Evolutionary conservation across 805 yeast species (phyloP), one percentile per base, ranked within the genome.

Genomic region (Pichia nanzhaoensis): DNA sequence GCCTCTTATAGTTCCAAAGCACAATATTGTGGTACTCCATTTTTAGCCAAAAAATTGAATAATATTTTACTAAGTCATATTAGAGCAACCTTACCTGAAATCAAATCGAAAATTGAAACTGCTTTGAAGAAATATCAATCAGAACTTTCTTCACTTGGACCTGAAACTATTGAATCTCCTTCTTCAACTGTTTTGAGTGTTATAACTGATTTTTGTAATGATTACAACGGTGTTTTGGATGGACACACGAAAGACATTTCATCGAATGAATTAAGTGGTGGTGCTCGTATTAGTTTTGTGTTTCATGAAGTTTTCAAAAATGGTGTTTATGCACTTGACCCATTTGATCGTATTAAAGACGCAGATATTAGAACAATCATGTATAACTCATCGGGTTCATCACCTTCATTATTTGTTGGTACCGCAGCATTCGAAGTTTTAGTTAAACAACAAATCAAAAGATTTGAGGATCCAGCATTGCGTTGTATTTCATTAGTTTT

Each of bases 21-120:
- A 7, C 95, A 87, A 59, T 91, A 81, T 69, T 93, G 99, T 67
- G 99, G 99, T 65, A 93, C 99, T n/a, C 97, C 97, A 34, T 93
- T 84, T 65, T 73, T 93, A 61, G 96, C 98, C 42, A 85, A 88
- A 63, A 87, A 89, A 66, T 77, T 93, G 60, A 93, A 87, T 66
- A 80, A 84, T 36, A 87, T 93, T 55, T 75, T 93, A 56, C 74
- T 88, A 67, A 88, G 82, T 61, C 99, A 93, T 67, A 93, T 93
- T 65, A 81, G 84, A 64, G 79, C 82, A 45, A 84, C 89, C 8
- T 69, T 84, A 60, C 99, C 99, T 16, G 98, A 93, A 54, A 93
- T 93, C 57, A 93, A 89, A 67, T 76, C 84, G 65, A 82, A 91
- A 65, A 85, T 90, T 57, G 95, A 88, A 65, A 76, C 80, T 46